Evolutionary conservation across 1,284 basidiomycete genomes (phyloP), one percentile per base, ranked within the genome.

Genomic region (Pascua guehoae): DNA sequence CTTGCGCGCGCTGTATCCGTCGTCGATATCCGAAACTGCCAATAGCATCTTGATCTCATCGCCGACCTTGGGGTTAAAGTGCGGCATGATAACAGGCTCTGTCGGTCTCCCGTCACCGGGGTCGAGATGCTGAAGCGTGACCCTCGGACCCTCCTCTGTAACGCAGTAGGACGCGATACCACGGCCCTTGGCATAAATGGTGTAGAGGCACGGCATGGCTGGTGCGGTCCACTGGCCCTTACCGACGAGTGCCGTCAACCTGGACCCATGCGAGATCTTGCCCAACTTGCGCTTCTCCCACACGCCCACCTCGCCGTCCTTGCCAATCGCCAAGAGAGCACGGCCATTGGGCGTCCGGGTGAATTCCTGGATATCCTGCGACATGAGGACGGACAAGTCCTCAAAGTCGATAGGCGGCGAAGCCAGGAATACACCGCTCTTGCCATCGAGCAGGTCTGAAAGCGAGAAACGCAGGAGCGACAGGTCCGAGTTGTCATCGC

Each of bases 291-390:
- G 62, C 53, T 74, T 71, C 41, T 69, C 70, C 72, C 73, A 77
- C 5, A 66, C 67, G 1, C 61, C 68, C 10, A 72, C 58, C 56
- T 76, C 73, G 9, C 73, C 74, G 9, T 59, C 41, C 36, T 65
- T 57, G 2, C 70, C 66, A 8, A 75, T 53, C 0, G 70, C 68
- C 2, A 77, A 59, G 12, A 76, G 50, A 10, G 73, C 73, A 41
- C 76, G 67, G 4, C 76, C 76, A 47, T 77, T 77, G 4, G 76
- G 76, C 24, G 76, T 76, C 7, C 76, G 69, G n/a, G 69, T 66
- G 48, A 77, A 70, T 32, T 53, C 53, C n/a, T 61, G 17, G 12
- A 77, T 66, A 10, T 60, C 49, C 24, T 70, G 52, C 1, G 54
- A 47, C 39, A 76, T 62, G 41, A 72, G 67, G 2, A 73, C 66